A percentile compares a stretch with the other conserved stretches of the same genome.
These are phyloP conservation scores for Pleurotus pulmonarius DNA, from an alignment of 768 basidiomycete genomes.

Conservation along the genomic window DNA sequence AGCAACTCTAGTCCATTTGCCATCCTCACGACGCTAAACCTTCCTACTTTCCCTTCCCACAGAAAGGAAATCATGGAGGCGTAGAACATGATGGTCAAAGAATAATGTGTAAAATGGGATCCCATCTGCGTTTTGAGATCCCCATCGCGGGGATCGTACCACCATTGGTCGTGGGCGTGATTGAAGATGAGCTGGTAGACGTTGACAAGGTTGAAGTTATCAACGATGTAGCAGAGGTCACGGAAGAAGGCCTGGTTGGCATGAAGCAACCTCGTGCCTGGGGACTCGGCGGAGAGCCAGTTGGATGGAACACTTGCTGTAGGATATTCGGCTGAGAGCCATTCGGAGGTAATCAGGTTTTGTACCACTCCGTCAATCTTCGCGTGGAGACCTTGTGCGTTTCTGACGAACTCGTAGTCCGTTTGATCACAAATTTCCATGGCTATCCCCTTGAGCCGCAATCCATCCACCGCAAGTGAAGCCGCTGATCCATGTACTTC, in stretches of 20 bases:
- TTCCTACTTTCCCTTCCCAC: neutral
- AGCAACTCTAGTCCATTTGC: neutral
- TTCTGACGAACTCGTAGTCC: neutral
- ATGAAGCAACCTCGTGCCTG: neutral
- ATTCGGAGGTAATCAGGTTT: neutral
- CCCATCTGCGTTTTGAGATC: neutral
- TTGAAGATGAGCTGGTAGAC: constrained; percentile 3
- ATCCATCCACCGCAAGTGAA: neutral
- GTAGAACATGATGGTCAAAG: constrained; percentile 1
- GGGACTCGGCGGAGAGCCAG: neutral
- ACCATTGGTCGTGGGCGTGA: neutral
- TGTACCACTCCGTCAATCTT: neutral
- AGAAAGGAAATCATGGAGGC: neutral
- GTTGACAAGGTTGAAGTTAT: neutral
- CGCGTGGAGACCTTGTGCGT: neutral
- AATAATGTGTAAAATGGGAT: neutral
- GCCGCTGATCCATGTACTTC: neutral
- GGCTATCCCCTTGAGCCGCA: neutral
- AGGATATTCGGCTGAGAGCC: neutral
- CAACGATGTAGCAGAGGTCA: constrained; percentile 3
- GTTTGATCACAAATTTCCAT: neutral
- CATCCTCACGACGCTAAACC: neutral
- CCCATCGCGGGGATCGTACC: neutral
- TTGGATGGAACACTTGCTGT: neutral
- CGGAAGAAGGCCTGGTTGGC: constrained; percentile 5